These are phyloP conservation scores for Alternaria viburni DNA, from an alignment of 2,329 filamentous ascomycete genomes.

Conservation along the genomic window DNA sequence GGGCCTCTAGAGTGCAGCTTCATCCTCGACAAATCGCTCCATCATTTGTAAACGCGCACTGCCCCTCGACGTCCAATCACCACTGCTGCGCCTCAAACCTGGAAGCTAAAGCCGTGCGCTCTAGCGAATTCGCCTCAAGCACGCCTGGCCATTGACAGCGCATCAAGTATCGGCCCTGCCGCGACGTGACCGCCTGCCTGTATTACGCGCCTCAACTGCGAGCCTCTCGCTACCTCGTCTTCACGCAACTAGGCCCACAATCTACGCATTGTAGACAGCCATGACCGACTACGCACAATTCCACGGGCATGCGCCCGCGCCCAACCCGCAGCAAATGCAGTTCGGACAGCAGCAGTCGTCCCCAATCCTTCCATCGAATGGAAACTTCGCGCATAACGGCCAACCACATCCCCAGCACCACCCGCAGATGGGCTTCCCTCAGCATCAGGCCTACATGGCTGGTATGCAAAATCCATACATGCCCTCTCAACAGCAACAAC, in stretches of 20 bases:
- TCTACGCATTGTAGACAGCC: constrained; percentile 23
- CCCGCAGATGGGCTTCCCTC: constrained; percentile 78
- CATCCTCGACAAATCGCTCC: constrained; percentile 21
- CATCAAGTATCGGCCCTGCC: constrained; percentile 49
- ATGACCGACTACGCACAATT: constrained; percentile 59
- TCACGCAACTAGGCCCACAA: constrained; percentile 38
- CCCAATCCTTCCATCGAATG: constrained; percentile 79
- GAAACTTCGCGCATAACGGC: constrained; percentile 64
- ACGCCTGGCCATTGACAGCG: constrained; percentile 53
- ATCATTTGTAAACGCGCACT: constrained; percentile 36
- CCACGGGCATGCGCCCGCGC: constrained; percentile 55
- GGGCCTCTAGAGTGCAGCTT: constrained; percentile 40
- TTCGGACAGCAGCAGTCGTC: constrained; percentile 68
- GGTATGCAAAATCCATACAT: constrained; percentile 79
- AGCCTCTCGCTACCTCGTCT: constrained; percentile 35
- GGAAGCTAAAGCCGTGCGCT: constrained; percentile 41
- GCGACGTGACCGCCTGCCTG: constrained; percentile 45
- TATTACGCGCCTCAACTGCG: constrained; percentile 38
- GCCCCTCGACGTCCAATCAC: constrained; percentile 39
- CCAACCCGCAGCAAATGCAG: constrained; percentile 65
- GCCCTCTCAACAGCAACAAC: constrained; percentile 86
- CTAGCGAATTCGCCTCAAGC: constrained; percentile 42
- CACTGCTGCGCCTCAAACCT: constrained; percentile 37
- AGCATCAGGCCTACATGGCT: constrained; percentile 74
- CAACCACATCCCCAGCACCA: constrained; percentile 67